Evolutionary conservation across 2,329 filamentous ascomycete genomes (phyloP).

Genomic region (Cladophialophora carrionii): DNA sequence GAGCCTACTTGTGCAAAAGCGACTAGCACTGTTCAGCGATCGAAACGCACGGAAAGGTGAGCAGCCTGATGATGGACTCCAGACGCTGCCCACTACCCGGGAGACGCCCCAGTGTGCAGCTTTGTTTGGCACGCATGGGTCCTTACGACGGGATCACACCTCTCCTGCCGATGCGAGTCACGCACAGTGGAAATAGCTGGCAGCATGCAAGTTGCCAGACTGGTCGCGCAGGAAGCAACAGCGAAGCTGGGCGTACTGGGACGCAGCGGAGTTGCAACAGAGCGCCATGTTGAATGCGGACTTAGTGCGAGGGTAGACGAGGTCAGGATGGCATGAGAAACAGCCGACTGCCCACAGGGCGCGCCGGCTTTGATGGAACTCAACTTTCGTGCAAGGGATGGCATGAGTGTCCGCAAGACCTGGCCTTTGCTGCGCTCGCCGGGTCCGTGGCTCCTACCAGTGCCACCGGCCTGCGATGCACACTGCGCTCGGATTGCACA

Average conservation of each 20-base stretch:
- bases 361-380: background rate
- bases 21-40: constrained; percentile 1
- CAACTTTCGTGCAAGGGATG: constrained; percentile 1
- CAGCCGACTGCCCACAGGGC: background rate
- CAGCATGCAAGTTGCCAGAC: background rate
- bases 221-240: background rate
- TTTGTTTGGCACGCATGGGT: constrained; percentile 4
- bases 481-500: background rate
- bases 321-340: background rate
- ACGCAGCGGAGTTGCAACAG: background rate
- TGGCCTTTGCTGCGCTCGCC: background rate
- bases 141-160: background rate
- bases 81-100: background rate
- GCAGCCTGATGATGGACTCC: constrained; percentile 8
- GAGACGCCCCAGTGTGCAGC: background rate
- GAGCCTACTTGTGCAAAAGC: constrained; percentile 1
- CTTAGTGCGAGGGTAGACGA: background rate
- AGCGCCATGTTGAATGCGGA: background rate
- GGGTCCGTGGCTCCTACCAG: background rate
- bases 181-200: background rate
- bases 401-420: background rate
- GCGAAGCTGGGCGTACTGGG: background rate
- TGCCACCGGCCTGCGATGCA: background rate
- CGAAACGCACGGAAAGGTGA: background rate
- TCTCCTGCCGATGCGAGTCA: background rate